Evolutionary conservation across 148 eudicot species (phyloP), one percentile per base, ranked within the genome.

Genomic region (Tetragonia tetragonoides): DNA sequence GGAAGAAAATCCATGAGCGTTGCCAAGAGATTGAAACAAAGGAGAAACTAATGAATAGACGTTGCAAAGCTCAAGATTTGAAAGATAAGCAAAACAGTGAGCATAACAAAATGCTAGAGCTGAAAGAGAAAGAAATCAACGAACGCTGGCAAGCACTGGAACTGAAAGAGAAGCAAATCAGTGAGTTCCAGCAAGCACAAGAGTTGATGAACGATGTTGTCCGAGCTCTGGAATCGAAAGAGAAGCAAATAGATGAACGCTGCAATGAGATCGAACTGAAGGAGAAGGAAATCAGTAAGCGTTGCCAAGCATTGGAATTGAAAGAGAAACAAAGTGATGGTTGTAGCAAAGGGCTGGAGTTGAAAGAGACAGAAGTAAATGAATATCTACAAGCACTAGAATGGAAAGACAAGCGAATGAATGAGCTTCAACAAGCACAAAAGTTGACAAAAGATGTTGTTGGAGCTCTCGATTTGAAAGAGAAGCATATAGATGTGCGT

Each of bases 381-480:
- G 66, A 54, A 40, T 38, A 54, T 68, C 6, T 20, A 38, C 51
- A 28, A 66, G 64, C 40, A 7, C 28, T 21, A 23, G 67, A 68
- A 12, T 21, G 23, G 42, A 81, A 65, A 40, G 83, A 80, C 42
- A 80, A 68, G 62, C 75, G 69, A 6, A 5, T 69, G 9, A 42
- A 37, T 47, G 64, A 38, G n/a, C 74, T 42, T 15, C 38, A 18
- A 10, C 7, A 56, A 18, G 28, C 6, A 46, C 20, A 65, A 4
- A 37, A 51, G 17, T 28, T 39, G 72, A 66, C 54, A 24, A 3
- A n/a, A 10, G 72, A 76, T 4, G 42, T 3, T 34, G 8, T 7
- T 8, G 11, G 69, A 57, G 69, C 41, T 12, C 12, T 77, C 54
- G 65, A 68, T 18, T 72, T 44, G 56, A 82, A 47, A 60, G 70